Evolutionary conservation across 257 asterid genomes (phyloP), one percentile per base, ranked within the genome.

Genomic region (Verbena officinalis): DNA sequence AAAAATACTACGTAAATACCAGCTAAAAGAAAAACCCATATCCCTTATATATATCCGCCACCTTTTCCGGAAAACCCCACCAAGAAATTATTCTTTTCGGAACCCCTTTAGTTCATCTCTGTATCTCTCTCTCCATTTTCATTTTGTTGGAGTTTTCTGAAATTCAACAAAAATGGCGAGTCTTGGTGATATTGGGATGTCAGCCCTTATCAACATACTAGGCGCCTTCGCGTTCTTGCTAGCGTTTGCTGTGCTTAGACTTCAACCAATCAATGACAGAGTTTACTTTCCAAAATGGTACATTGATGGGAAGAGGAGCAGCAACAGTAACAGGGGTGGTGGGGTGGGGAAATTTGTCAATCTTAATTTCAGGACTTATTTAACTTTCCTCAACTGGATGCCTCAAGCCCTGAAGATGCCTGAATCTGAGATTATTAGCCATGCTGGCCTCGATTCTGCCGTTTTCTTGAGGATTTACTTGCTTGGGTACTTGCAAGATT

Each of bases 251-350:
- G 16, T 94, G 68, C 83, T 90, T 11, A 81, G 97, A 70, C 68
- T 86, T 71, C 99, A 88, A 75, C 99, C 99, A 21, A 72, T 94
- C 45, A 94, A 90, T 73, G 99, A 90, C 75, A 84, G 96, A 70
- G 91, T 94, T 80, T 94, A 94, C 43, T 94, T 90, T 53, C 73
- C 96, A 19, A 94, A 94, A 68, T 90, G 97, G 99, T 90, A 94
- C 77, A 78, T 86, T 76, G 60, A 46, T 61, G 95, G 96, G 53
- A 80, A 77, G 77, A 82, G 98, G 76, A 88, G 77, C 42, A 73
- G 83, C 62, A 91, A 87, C 12, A 78, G 81, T 72, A 63, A 48
- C 42, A 67, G 64, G 20, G 89, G 84, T 7, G 80, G 83, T 49
- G 75, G 76, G 43, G 86, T 94, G 69, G 95, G 86, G 33, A 88